phyloP scores from a whole-genome alignment of 169 alveolate species.

The Neospora caninum region DNA sequence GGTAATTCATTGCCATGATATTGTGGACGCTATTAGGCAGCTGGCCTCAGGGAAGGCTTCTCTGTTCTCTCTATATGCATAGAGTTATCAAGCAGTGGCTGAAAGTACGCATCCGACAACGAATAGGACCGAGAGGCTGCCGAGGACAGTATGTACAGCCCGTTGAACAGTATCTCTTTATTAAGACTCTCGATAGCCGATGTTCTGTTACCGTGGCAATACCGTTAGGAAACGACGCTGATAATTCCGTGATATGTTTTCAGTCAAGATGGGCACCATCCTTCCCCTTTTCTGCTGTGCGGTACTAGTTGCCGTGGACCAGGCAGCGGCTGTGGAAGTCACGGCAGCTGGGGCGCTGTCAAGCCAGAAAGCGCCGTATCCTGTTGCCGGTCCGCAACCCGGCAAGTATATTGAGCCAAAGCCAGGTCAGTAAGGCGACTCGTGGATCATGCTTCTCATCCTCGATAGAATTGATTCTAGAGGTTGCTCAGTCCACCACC shows the following conservation, averaged over 20 bases:
- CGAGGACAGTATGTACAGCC: too few relatives aligned
- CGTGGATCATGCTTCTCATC: too few relatives aligned
- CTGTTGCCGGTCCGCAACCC: conserved; percentile 42
- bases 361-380: conserved; percentile 21
- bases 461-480: background rate
- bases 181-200: too few relatives aligned
- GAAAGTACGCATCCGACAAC: too few relatives aligned
- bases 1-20: too few relatives aligned
- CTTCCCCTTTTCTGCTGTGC: background rate
- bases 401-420: conserved; percentile 21
- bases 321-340: background rate
- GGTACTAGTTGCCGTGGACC: background rate
- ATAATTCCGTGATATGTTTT: background rate
- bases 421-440: background rate
- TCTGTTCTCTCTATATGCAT: too few relatives aligned
- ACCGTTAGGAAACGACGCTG: background rate
- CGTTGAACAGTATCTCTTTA: too few relatives aligned
- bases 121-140: too few relatives aligned
- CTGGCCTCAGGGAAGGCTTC: too few relatives aligned
- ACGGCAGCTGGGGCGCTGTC: background rate
- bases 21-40: too few relatives aligned
- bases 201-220: background rate
- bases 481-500: conserved; percentile 32
- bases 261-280: background rate
- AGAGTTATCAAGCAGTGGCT: too few relatives aligned